These are phyloP conservation scores for Pseudonitzschia delicatissima DNA, from an alignment of 108 stramenopile genomes.

Conservation along the genomic window DNA sequence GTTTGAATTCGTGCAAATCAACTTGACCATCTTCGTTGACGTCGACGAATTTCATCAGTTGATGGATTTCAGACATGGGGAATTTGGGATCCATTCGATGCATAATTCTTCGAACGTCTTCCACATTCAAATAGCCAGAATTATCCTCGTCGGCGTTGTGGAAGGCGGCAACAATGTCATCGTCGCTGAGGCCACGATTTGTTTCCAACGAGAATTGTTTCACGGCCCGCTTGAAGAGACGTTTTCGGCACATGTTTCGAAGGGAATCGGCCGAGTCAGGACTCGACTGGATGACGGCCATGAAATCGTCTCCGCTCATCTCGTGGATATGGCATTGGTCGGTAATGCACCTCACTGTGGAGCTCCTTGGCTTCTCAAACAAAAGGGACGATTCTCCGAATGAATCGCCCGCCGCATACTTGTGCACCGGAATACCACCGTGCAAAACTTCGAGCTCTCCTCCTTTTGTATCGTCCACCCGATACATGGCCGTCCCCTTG, in stretches of 20 bases:
- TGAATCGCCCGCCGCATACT: conserved; percentile 52
- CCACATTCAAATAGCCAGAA: conserved; percentile 49
- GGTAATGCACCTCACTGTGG: conserved; percentile 60
- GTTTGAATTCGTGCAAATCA: conserved; percentile 45
- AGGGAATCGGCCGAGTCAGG: conserved; percentile 48
- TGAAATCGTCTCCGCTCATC: conserved; percentile 64
- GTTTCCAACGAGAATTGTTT: conserved; percentile 53
- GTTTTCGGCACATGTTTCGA: conserved; percentile 59
- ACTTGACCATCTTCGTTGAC: conserved; percentile 64
- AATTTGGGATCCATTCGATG: conserved; percentile 42
- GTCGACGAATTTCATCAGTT: conserved; percentile 58
- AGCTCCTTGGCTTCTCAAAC: conserved; percentile 47
- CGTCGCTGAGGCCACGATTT: conserved; percentile 52
- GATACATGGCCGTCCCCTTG: conserved; percentile 57
- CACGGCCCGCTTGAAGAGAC: conserved; percentile 63
- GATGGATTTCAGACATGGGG: conserved; percentile 55
- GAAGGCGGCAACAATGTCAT: conserved; percentile 59
- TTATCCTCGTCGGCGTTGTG: conserved; percentile 56
- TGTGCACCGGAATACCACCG: conserved; percentile 43
- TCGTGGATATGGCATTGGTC: conserved; percentile 57
- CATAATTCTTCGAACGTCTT: conserved; percentile 51
- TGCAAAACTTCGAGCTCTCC: conserved; percentile 57
- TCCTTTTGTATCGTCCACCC: conserved; percentile 57
- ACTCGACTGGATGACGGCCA: conserved; percentile 51
- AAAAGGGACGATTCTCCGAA: conserved; percentile 74